Base-by-base conservation (phyloP, 2,329 filamentous ascomycete genomes). In the Periconia macrospinosa region DNA sequence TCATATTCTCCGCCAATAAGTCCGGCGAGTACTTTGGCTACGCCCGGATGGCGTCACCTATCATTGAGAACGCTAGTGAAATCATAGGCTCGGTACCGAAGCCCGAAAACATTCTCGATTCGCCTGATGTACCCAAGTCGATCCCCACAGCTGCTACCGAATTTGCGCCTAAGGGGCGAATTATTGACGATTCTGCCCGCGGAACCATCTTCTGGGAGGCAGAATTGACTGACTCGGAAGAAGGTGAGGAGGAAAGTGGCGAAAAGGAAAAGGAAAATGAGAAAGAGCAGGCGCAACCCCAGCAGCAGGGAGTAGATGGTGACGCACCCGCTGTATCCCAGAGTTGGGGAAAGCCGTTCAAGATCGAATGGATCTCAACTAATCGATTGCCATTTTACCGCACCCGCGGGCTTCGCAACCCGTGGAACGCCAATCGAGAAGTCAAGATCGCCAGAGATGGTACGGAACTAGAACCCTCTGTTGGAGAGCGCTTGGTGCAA, bases 141-240 rank as follows among this genome's bases (percentile, higher is more conserved):
- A 95, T 92, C 11, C 81, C 86, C 0, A 96, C 91, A 19, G 85
- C 88, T 53, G 86, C 90, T 17, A 95, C 89, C 0, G 86, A 90
- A 45, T 87, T 82, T 48, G 88, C 89, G 2, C 92, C 92, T 0
- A 88, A 84, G 65, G 93, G 93, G 20, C 86, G 87, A 50, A 95
- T 97, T 54, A 93, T 97, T 45, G 91, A 96, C 66, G 93, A 97
- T 70, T 92, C 90, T 3, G 89, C 91, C 0, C 84, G 93, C n/a
- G 93, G 93, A 0, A 97, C 92, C 0, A 96, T 97, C 41, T 97
- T 97, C 67, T 97, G 93, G 93, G 93, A 97, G 72, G 87, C 88
- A 7, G 88, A 93, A 47, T 74, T 80, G 30, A 83, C 84, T 0
- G 86, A 86, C 18, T 70, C 74, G 20, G 78, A 78, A 43, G 79